Evolutionary conservation across 768 basidiomycete species (phyloP).

Genomic region (Pleurotus eryngii): DNA sequence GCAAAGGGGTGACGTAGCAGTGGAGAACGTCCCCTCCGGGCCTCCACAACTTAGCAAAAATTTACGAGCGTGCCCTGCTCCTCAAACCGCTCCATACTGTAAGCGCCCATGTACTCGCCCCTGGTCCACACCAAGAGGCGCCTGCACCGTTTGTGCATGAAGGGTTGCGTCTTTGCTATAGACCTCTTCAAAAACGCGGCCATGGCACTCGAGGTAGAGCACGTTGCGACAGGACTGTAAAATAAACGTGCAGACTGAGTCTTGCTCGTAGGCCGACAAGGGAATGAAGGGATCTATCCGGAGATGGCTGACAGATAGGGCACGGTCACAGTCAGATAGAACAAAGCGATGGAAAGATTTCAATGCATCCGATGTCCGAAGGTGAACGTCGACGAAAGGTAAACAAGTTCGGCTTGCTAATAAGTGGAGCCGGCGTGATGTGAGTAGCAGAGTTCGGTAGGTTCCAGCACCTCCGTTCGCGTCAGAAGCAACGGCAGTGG

Average conservation of each 20-base stretch:
- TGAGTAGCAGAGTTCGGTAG: not conserved
- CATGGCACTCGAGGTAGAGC: not conserved
- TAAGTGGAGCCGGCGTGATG: not conserved
- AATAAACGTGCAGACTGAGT: not conserved
- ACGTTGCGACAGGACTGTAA: not conserved
- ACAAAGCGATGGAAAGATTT: slow-evolving; percentile 1
- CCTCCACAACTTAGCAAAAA: not conserved
- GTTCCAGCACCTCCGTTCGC: not conserved
- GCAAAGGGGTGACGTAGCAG: too few relatives aligned
- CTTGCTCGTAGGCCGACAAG: slow-evolving; percentile 1
- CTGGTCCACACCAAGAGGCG: not conserved
- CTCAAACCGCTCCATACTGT: not conserved
- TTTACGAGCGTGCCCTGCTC: not conserved
- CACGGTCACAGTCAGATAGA: not conserved
- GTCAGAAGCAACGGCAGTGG: not conserved
- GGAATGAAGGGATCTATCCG: slow-evolving; percentile 4
- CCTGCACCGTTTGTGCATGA: not conserved
- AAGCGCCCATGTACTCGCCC: not conserved
- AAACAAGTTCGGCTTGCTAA: not conserved
- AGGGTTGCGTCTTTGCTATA: not conserved
- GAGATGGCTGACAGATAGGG: not conserved
- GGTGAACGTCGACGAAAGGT: not conserved
- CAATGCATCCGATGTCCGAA: slow-evolving; percentile 3
- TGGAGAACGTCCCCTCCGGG: too few relatives aligned
- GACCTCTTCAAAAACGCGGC: not conserved